Evolutionary conservation across 2,329 filamentous ascomycete species (phyloP).

Genomic region (Trichophyton simii): DNA sequence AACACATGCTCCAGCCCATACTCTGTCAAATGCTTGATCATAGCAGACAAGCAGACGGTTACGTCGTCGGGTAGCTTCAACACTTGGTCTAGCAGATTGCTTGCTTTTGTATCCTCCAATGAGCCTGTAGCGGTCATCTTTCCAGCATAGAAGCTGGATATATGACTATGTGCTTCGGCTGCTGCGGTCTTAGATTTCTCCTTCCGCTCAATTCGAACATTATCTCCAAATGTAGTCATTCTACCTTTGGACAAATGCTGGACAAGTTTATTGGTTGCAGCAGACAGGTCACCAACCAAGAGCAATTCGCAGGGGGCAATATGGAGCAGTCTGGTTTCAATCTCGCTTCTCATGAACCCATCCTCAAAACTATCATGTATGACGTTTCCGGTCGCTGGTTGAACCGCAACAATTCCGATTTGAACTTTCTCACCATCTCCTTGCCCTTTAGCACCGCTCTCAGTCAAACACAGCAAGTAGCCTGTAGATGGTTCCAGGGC

Average conservation of each 20-base stretch:
- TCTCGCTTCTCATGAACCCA: conserved; percentile 91
- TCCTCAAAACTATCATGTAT: conserved; percentile 95
- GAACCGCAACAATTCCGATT: conserved; percentile 83
- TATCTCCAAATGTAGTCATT: conserved; percentile 85
- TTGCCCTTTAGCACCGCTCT: conserved; percentile 63
- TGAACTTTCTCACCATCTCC: conserved; percentile 89
- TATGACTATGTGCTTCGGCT: conserved; percentile 73
- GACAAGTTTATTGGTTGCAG: conserved; percentile 82
- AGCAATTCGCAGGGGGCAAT: conserved; percentile 93
- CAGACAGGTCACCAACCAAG: conserved; percentile 80
- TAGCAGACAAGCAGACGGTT: conserved; percentile 83
- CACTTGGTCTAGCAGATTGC: conserved; percentile 68
- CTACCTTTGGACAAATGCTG: conserved; percentile 79
- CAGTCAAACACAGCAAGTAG: conserved; percentile 88
- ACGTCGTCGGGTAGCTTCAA: conserved; percentile 73
- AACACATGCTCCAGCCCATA: conserved; percentile 94
- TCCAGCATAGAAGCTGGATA: conserved; percentile 82
- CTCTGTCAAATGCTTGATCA: conserved; percentile 86
- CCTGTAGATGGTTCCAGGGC: conserved; percentile 54
- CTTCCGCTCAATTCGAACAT: conserved; percentile 70
- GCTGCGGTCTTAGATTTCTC: conserved; percentile 67
- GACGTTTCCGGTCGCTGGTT: conserved; percentile 89
- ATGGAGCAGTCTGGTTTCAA: conserved; percentile 88
- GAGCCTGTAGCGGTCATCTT: conserved; percentile 55
- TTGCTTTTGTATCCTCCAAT: conserved; percentile 44